Percentiles rank a stretch among this genome's conserved stretches.
phyloP scores from a whole-genome alignment of 2,329 filamentous ascomycete genomes.

The Diaporthe velutina region DNA sequence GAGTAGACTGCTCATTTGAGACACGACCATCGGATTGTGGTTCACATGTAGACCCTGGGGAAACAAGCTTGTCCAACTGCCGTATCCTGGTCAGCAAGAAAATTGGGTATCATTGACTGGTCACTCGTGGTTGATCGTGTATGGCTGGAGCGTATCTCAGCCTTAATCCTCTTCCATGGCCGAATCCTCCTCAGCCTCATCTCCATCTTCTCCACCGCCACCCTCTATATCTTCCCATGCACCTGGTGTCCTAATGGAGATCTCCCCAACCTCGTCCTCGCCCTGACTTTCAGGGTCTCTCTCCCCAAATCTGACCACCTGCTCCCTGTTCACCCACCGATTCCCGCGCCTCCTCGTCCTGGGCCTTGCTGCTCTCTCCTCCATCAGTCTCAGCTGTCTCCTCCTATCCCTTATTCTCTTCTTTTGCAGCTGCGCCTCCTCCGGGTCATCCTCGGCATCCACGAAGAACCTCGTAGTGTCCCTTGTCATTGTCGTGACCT shows the following conservation, averaged over 20 bases:
- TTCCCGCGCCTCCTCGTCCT: slow-evolving; percentile 28
- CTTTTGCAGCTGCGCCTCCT: slow-evolving; percentile 53
- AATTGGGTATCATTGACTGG: slow-evolving; percentile 37
- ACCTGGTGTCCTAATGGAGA: slow-evolving; percentile 10
- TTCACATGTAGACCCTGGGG: not conserved
- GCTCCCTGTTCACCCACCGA: slow-evolving; percentile 30
- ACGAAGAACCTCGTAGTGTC: slow-evolving; percentile 50
- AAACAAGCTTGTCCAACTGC: slow-evolving; percentile 2
- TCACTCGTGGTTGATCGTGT: not conserved
- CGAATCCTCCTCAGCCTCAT: slow-evolving; percentile 39
- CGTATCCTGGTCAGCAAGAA: not conserved
- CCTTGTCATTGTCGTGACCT: slow-evolving; percentile 71
- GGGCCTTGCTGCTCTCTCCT: slow-evolving; percentile 37
- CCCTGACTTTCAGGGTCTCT: not conserved
- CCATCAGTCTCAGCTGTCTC: slow-evolving; percentile 41
- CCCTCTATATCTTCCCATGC: slow-evolving; percentile 30
- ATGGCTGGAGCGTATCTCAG: not conserved
- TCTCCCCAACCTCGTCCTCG: slow-evolving; percentile 15
- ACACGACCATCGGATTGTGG: not conserved
- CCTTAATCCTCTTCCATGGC: slow-evolving; percentile 43
- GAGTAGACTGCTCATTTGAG: not conserved
- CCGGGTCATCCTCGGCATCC: slow-evolving; percentile 56
- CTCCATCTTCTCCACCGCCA: slow-evolving; percentile 41
- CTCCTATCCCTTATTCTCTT: slow-evolving; percentile 45
- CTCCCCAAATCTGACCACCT: slow-evolving; percentile 36